Evolutionary conservation across 2,329 filamentous ascomycete species (phyloP).

Genomic region (Aspergillus sp.): DNA sequence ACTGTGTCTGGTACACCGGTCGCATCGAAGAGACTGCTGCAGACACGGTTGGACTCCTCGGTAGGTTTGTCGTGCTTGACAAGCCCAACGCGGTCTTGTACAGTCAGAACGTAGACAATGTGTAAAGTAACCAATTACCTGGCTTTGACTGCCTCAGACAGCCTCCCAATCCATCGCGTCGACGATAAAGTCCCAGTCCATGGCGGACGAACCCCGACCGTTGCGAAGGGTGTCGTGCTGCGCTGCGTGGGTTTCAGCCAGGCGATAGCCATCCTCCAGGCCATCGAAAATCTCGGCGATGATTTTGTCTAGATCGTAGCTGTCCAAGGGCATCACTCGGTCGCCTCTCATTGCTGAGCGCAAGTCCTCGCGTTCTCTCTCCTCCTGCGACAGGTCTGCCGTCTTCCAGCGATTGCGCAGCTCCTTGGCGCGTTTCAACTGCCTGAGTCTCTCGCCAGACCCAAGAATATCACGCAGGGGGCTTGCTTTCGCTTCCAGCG

Average conservation of each 20-base stretch:
- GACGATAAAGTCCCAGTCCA: constrained; percentile 62
- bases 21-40: too few species aligned
- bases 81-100: too few species aligned
- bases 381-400: constrained; percentile 50
- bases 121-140: too few species aligned
- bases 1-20: too few species aligned
- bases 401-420: constrained; percentile 73
- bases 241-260: constrained; percentile 51
- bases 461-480: constrained; percentile 61
- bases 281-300: constrained; percentile 58
- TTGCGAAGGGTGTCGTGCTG: constrained; percentile 21
- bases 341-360: constrained; percentile 14
- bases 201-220: constrained; percentile 34
- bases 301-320: constrained; percentile 63
- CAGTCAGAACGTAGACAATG: too few species aligned
- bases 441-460: constrained; percentile 53
- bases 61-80: too few species aligned
- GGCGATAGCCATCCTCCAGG: constrained; percentile 57
- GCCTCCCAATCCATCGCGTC: constrained; percentile 62
- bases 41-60: too few species aligned
- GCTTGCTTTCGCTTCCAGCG: constrained; percentile 57
- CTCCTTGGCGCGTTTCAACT: constrained; percentile 66
- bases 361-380: constrained; percentile 24
- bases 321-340: constrained; percentile 48
- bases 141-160: constrained; percentile 17